phyloP scores from a whole-genome alignment of 2,329 filamentous ascomycete species.

The Penicillium frequentans region DNA sequence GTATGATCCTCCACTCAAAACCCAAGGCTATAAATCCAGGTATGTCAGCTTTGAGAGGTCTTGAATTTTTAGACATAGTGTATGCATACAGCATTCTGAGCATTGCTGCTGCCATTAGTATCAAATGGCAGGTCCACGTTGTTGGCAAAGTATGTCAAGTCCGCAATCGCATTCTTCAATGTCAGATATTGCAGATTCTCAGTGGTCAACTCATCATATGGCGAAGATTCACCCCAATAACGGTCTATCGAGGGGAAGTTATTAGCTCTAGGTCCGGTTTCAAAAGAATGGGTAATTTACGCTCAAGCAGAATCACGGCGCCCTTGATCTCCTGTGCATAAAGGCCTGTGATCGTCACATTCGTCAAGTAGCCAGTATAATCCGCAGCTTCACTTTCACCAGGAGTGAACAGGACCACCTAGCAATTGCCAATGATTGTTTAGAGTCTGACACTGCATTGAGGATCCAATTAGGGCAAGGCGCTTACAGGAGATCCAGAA shows the following conservation, averaged over 20 bases:
- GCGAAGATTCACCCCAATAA: conserved; percentile 59
- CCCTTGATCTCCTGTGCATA: conserved; percentile 55
- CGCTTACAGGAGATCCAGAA: conserved; percentile 53
- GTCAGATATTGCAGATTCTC: conserved; percentile 57
- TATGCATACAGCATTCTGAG: conserved; percentile 44
- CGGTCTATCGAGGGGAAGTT: conserved; percentile 42
- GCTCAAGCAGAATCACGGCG: conserved; percentile 58
- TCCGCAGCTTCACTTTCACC: conserved; percentile 51
- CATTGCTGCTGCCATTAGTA: conserved; percentile 48
- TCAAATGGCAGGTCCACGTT: conserved; percentile 57
- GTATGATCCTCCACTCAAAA: conserved; percentile 58
- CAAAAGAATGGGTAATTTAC: conserved; percentile 29
- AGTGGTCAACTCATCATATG: conserved; percentile 52
- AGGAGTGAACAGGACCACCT: conserved; percentile 54
- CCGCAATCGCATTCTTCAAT: conserved; percentile 54
- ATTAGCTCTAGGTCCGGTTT: not conserved
- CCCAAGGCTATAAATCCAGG: conserved; percentile 50
- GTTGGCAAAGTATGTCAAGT: conserved; percentile 57
- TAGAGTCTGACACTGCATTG: not conserved
- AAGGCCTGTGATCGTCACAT: conserved; percentile 50
- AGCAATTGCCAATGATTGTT: not conserved
- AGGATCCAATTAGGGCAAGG: not conserved
- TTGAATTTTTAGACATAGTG: not conserved
- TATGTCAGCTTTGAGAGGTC: not conserved
- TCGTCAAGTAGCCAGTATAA: conserved; percentile 54